phyloP scores from a whole-genome alignment of 176 grass and related monocot genomes.

The Triticum monococcum region DNA sequence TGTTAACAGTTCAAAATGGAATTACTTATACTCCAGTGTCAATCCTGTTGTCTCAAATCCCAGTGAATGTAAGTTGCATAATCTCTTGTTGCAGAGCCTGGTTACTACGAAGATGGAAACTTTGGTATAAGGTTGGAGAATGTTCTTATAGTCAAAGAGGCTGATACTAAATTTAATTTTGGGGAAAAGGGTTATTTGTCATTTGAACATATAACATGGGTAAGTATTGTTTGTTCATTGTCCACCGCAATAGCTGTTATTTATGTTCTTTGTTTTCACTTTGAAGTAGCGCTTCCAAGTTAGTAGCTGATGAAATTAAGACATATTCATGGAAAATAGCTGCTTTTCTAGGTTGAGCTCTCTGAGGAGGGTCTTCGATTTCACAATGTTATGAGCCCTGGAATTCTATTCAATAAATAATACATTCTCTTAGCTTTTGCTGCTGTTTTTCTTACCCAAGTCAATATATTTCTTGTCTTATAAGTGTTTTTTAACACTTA shows the following conservation, averaged over 20 bases:
- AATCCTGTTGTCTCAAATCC: neutral
- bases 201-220: constrained; percentile 98
- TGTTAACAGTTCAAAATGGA: neutral
- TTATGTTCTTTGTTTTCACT: neutral
- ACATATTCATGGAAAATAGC: constrained; percentile 5
- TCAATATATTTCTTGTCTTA: neutral
- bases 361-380: neutral
- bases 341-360: neutral
- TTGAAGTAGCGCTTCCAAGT: neutral
- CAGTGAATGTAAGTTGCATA: neutral
- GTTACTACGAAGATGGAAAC: constrained; percentile 95
- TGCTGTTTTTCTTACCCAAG: neutral
- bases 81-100: constrained; percentile 71
- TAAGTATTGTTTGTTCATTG: constrained; percentile 35
- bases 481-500: neutral
- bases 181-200: constrained; percentile 84
- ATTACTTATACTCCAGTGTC: neutral
- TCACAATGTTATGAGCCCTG: neutral
- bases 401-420: neutral
- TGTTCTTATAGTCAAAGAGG: constrained; percentile 88
- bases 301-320: neutral
- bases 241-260: neutral
- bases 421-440: neutral
- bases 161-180: constrained; percentile 83
- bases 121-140: constrained; percentile 98